Evolutionary conservation across 2,329 filamentous ascomycete species (phyloP).

Genomic region (Phaeoacremonium minimum): DNA sequence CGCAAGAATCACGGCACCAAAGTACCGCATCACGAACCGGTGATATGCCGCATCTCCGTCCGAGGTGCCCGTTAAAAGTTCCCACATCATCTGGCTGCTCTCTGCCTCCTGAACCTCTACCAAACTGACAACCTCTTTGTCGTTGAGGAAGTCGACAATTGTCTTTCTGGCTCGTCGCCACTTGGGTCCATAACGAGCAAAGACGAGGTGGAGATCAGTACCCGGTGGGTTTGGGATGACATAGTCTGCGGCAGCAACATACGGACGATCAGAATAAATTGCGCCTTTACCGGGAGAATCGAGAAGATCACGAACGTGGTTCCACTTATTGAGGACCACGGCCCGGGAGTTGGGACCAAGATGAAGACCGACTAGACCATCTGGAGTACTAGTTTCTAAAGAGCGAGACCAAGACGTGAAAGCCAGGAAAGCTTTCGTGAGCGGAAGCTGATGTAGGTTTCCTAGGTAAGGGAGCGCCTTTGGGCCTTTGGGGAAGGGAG

Average conservation of each 20-base stretch:
- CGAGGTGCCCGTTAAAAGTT: constrained; percentile 13
- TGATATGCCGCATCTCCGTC: constrained; percentile 6
- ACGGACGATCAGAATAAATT: constrained; percentile 15
- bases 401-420: constrained; percentile 12
- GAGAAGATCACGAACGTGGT: constrained; percentile 14
- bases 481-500: constrained; percentile 13
- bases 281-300: constrained; percentile 12
- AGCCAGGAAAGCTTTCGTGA: constrained; percentile 9
- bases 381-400: constrained; percentile 6
- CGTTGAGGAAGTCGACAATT: constrained; percentile 11
- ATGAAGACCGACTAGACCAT: constrained; percentile 14
- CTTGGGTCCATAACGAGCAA: constrained; percentile 12
- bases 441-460: constrained; percentile 16
- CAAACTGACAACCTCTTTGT: constrained; percentile 10
- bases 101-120: constrained; percentile 14
- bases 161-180: constrained; percentile 15
- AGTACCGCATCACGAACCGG: constrained; percentile 10
- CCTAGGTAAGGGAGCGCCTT: constrained; percentile 13
- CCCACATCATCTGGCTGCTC: constrained; percentile 14
- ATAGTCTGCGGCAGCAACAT: constrained; percentile 7
- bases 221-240: constrained; percentile 11
- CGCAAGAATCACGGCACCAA: constrained; percentile 12
- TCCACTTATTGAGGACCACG: constrained; percentile 15
- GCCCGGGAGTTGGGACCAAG: constrained; percentile 12
- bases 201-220: constrained; percentile 11